These are phyloP conservation scores for Hyaloscypha hepaticicola DNA, from an alignment of 495 filamentous ascomycete genomes.

Conservation along the genomic window DNA sequence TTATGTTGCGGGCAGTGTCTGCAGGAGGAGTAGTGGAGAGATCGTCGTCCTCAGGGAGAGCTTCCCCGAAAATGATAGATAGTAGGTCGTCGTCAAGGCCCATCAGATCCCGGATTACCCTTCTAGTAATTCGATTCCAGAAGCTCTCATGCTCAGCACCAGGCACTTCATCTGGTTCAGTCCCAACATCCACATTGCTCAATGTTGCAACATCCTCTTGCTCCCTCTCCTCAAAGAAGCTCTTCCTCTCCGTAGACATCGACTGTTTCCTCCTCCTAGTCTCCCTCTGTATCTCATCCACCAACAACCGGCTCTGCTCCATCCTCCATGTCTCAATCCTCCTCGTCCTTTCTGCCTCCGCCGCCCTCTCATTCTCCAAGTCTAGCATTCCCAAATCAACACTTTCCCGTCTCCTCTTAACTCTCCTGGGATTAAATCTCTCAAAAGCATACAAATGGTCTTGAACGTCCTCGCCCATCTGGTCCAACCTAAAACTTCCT, in stretches of 20 bases:
- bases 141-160: conserved; percentile 58
- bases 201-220: conserved; percentile 32
- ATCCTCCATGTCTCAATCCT: conserved; percentile 89
- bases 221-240: conserved; percentile 28
- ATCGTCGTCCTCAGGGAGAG: conserved; percentile 59
- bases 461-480: conserved; percentile 53
- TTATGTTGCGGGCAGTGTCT: conserved; percentile 1
- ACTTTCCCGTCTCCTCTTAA: conserved; percentile 65
- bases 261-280: conserved; percentile 62
- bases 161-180: conserved; percentile 10
- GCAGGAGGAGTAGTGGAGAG: conserved; percentile 39
- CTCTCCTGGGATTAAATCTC: conserved; percentile 69
- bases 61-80: conserved; percentile 84
- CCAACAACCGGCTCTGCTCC: conserved; percentile 80
- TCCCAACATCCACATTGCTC: conserved; percentile 23
- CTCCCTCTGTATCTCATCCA: conserved; percentile 87
- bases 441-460: conserved; percentile 86
- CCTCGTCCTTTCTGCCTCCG: conserved; percentile 67
- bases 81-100: conserved; percentile 86
- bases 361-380: conserved; percentile 57
- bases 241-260: conserved; percentile 37
- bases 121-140: conserved; percentile 79
- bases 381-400: conserved; percentile 51
- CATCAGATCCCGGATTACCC: conserved; percentile 84
- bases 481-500: conserved; percentile 66